Evolutionary conservation across 2,329 filamentous ascomycete genomes (phyloP), one percentile per base, ranked within the genome.

Genomic region (Escovopsis sp.): DNA sequence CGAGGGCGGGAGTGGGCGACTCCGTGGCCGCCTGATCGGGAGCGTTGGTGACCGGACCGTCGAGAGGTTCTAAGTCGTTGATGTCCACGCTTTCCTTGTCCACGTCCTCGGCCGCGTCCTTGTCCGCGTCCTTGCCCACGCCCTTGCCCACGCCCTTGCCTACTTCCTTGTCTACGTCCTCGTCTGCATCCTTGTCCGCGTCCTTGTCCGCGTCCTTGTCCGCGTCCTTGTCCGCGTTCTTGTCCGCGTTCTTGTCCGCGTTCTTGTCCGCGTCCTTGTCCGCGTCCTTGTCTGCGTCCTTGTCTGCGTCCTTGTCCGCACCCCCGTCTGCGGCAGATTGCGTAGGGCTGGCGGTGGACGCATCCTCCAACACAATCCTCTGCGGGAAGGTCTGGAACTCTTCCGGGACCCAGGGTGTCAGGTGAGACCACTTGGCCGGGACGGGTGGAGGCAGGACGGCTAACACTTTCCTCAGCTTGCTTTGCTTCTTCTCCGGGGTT

Each of bases 311-410:
- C 15, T 15, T 15, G 15, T 15, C 15, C 15, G 54, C 46, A 12
- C 53, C 53, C 26, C 49, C 48, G 26, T 62, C 58, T 7, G 61
- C 59, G 23, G 28, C 28, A 30, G 28, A 30, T 3, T 6, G 28
- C 28, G 28, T 10, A 3, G 28, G 28, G 28, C 48, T 47, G 28
- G 50, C 46, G 18, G 15, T 19, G 3, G 47, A 49, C 18, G 61
- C 59, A 15, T 61, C 60, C 7, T 61, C 57, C 12, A 49, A 53
- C 15, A 48, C 45, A 43, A 55, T 62, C 47, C 54, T 62, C 43
- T 65, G 64, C 1, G 65, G 65, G 37, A 67, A 66, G 2, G 55
- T 48, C 23, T 60, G 48, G 42, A 54, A 63, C 44, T 67, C 63
- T 12, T 57, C 60, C 28, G 60, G 55, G 7, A 68, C 44, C 40